These are phyloP conservation scores for Talaromyces sp. DNA, from an alignment of 2,329 filamentous ascomycete genomes.

Conservation along the genomic window DNA sequence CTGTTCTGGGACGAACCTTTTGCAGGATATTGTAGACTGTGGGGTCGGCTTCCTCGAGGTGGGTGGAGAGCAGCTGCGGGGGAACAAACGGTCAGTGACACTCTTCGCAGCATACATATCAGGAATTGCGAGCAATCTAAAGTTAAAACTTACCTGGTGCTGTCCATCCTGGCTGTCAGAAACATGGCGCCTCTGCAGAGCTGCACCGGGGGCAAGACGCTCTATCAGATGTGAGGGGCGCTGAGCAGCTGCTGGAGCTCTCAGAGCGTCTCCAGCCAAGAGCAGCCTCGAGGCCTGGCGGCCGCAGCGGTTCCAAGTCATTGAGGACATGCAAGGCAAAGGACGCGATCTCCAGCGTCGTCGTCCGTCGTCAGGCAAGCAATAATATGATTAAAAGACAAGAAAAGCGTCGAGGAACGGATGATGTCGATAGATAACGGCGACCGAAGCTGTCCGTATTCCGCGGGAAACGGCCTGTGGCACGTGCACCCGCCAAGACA, in stretches of 20 bases:
- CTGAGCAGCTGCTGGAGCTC: slow-evolving; percentile 18
- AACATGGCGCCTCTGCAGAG: slow-evolving; percentile 32
- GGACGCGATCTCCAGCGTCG: neutral
- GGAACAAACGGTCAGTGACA: neutral
- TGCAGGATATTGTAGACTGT: slow-evolving; percentile 84
- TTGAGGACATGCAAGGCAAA: slow-evolving; percentile 14
- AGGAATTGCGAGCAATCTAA: slow-evolving; percentile 1
- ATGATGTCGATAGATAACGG: slow-evolving; percentile 8
- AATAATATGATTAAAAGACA: neutral
- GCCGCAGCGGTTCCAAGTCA: slow-evolving; percentile 35
- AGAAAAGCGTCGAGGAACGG: neutral
- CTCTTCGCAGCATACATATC: neutral
- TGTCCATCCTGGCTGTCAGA: slow-evolving; percentile 37
- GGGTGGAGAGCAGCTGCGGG: slow-evolving; percentile 68
- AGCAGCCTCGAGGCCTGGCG: slow-evolving; percentile 28
- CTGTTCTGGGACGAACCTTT: slow-evolving; percentile 54
- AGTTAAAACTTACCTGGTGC: slow-evolving; percentile 30
- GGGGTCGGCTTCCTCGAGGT: slow-evolving; percentile 80
- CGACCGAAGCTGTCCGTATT: slow-evolving; percentile 5
- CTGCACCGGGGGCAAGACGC: slow-evolving; percentile 17
- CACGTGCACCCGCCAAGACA: neutral
- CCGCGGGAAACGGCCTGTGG: slow-evolving; percentile 10
- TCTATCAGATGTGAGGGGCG: slow-evolving; percentile 13
- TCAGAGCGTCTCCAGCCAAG: slow-evolving; percentile 27
- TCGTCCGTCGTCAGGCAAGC: neutral